Base-by-base conservation (phyloP, 768 basidiomycete genomes). In the Suillus fuscotomentosus region DNA sequence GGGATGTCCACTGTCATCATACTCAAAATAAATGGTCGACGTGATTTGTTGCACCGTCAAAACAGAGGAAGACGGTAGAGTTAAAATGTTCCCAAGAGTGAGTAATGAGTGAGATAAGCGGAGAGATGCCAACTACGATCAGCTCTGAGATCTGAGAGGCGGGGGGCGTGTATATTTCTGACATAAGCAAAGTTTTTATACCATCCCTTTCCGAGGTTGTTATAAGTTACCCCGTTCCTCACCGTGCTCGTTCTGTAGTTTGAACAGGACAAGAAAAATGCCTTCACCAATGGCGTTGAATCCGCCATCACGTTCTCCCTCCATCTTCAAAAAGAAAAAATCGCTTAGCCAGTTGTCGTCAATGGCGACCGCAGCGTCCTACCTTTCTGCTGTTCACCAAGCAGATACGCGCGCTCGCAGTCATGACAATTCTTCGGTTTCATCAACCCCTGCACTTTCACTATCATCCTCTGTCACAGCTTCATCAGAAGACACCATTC, bases 371-470 rank as follows among this genome's bases (percentile, higher is more conserved):
- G 87, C 88, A 4, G 81, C 84, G 14, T 84, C 84, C 45, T 88
- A 88, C 72, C 80, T 88, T 13, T 82, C 85, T 57, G 87, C 86
- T 10, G 78, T 88, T 20, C 85, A 85, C 22, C 74, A 85, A 73
- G 86, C 86, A 20, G 31, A 36, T 73, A 87, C 90, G 47, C 83
- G 87, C 59, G 86, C 88, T 10, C 84, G 89, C 64, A 77, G 77
- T 62, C 78, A 76, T 62, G 39, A 76, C 63, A 76, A 78, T 38
- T 73, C 75, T 41, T 76, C 87, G 15, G 85, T 88, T 17, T 79
- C 84, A 0, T 84, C 89, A 6, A 91, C 90, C 2, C 90, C 91
- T 2, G 86, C 91, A 0, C 78, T 92, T 20, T 92, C 92, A 1
- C 78, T 90, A 9, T 91, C 91, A 4, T 91, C 91, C 0, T 90